Evolutionary conservation across 805 yeast species (phyloP), one percentile per base, ranked within the genome.

Genomic region (Saturnispora gosingensis): DNA sequence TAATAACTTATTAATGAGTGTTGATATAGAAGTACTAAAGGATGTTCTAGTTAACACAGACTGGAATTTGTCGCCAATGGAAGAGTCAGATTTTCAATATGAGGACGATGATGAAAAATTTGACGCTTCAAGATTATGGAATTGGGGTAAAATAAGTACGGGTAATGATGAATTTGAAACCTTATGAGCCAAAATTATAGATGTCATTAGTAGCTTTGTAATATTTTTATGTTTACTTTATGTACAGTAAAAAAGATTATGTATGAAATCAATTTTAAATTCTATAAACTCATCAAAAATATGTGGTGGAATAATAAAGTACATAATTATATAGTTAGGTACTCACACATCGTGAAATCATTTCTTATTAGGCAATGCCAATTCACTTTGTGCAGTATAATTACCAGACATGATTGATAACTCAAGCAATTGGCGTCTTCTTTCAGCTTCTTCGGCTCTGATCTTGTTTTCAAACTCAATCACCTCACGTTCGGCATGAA

Each of bases 401-500:
- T 58, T 54, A 2, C 72, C 72, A 45, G 61, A 59, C 49, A 60
- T 43, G 18, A 69, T 62, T 45, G 69, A 64, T 53, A 62, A 57
- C 54, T 68, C 71, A 9, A 69, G 57, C 36, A 69, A 54, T 52
- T 64, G 60, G 43, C 61, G 60, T 49, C 67, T 60, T 48, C 61
- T 65, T 28, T 59, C 35, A 45, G 60, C 65, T 48, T 69, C 70
- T 53, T 69, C 72, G 5, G 30, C 46, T 42, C 68, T 59, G 30
- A 66, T 60, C 8, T 46, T 43, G 16, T 60, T 58, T 53, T 69
- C 72, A 52, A 67, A 68, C 39, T 50, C 60, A 54, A 68, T 60
- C 34, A 69, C 71, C 46, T 66, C 64, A 32, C 61, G 55, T 57
- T 69, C 72, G 1, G 72, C 62, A 16, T 61, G 59, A 50, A 67